Conservation (phyloP, 2,329 filamentous ascomycete genomes). For the Exophiala spinifera region DNA sequence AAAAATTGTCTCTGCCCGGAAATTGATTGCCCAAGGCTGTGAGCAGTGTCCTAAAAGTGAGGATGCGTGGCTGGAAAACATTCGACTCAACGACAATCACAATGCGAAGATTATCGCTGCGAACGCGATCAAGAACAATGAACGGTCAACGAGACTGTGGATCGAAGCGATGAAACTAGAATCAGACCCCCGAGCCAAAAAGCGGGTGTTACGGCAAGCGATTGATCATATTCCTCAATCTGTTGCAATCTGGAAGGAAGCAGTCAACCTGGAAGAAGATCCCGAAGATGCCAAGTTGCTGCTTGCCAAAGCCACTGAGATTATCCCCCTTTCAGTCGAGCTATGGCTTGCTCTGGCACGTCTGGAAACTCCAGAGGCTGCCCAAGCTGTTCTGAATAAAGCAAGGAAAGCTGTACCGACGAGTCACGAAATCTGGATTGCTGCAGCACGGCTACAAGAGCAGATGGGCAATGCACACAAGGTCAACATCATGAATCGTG, state of each 20-base stretch:
- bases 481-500: conserved; percentile 92
- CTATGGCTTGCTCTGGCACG: conserved; percentile 92
- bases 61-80: conserved; percentile 94
- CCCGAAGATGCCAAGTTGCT: conserved; percentile 81
- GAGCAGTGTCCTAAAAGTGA: conserved; percentile 90
- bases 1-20: conserved; percentile 83
- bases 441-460: conserved; percentile 81
- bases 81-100: conserved; percentile 82
- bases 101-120: conserved; percentile 96
- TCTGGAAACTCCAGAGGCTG: conserved; percentile 83
- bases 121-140: conserved; percentile 87
- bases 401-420: conserved; percentile 91
- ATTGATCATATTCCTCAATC: conserved; percentile 91
- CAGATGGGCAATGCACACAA: conserved; percentile 80
- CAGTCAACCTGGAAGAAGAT: conserved; percentile 92
- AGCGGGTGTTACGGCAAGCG: conserved; percentile 86
- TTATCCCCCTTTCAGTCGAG: conserved; percentile 90
- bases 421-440: conserved; percentile 95
- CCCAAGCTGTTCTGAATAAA: conserved; percentile 91
- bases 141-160: conserved; percentile 85
- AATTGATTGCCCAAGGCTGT: conserved; percentile 82
- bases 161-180: conserved; percentile 94
- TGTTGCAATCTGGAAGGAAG: conserved; percentile 95
- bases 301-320: conserved; percentile 89
- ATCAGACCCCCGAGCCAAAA: conserved; percentile 76